Evolutionary conservation across 805 yeast genomes (phyloP), one percentile per base, ranked within the genome.

Genomic region (Saturnispora ahearnii): DNA sequence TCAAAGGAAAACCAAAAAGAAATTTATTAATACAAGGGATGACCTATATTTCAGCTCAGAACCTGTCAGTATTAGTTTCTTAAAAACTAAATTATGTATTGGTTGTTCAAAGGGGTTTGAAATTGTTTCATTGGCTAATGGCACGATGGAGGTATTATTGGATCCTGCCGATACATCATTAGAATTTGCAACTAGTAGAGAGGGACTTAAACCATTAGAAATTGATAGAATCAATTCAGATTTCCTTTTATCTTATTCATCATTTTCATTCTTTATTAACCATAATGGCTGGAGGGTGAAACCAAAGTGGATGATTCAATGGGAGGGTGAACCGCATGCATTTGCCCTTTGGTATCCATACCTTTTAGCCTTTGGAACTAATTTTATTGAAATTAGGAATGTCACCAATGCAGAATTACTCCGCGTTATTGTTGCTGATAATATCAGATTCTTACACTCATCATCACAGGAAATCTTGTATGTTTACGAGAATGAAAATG

Each of bases 91-190:
- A 60, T 70, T 93, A 54, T 91, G 97, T 71, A 85, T 93, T 55
- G 99, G 99, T 26, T 93, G 99, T 61, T 83, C 96, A 29, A 87
- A 84, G 64, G 99, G 99, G 0, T 93, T 93, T 71, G 98, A 93
- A 69, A 88, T 93, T 60, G 89, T 93, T 34, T 84, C 95, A 15
- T 72, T 90, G 41, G 86, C 84, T 53, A 87, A 84, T 48, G 84
- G 87, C 52, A 86, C 82, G 52, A 88, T 86, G 66, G 97, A 93
- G 67, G 81, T 93, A 9, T 76, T 93, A 46, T 72, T 93, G 59
- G 98, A 93, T 68, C 96, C 96, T n/a, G 99, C 98, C 0, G 99
- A 93, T 62, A 95, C 98, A 0, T 88, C 97, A 18, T 73, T 93
- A 48, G 99, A 93, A 61, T 93, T 93, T 71, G 97, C 93, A 12